phyloP scores from a whole-genome alignment of 75 land plant genomes.

The Cunninghamia lanceolata region DNA sequence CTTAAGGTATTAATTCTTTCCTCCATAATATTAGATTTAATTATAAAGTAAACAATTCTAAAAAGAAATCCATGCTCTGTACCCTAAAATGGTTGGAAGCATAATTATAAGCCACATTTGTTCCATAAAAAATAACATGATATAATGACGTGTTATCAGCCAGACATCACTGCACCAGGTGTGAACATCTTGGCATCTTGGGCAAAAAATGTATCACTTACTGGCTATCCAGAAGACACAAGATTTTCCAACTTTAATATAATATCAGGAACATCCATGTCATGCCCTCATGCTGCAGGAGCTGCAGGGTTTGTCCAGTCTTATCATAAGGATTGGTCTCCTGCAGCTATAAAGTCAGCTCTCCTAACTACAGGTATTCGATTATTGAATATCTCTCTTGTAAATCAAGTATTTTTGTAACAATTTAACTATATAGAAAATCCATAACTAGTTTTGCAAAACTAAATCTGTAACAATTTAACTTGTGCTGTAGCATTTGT shows the following conservation, averaged over 20 bases:
- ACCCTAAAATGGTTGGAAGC: background rate
- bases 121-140: background rate
- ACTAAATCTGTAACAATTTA: background rate
- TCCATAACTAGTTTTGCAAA: no score
- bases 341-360: slow-evolving; percentile 48
- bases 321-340: slow-evolving; percentile 38
- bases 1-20: slow-evolving; percentile 33
- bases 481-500: background rate
- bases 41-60: background rate
- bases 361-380: slow-evolving; percentile 40
- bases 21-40: no score
- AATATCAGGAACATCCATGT: slow-evolving; percentile 60
- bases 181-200: slow-evolving; percentile 48
- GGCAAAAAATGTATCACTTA: slow-evolving; percentile 22
- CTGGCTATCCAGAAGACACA: slow-evolving; percentile 6
- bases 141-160: slow-evolving; percentile 18
- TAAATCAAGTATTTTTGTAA: no score
- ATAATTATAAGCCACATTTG: background rate
- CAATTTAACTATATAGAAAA: no score
- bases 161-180: slow-evolving; percentile 66
- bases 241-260: slow-evolving; percentile 21
- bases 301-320: slow-evolving; percentile 46
- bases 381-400: background rate
- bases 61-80: background rate
- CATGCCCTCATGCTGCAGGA: slow-evolving; percentile 48